These are phyloP conservation scores for Catenaria anguillulae DNA, from an alignment of 371 early-diverging fungal species.

Conservation along the genomic window DNA sequence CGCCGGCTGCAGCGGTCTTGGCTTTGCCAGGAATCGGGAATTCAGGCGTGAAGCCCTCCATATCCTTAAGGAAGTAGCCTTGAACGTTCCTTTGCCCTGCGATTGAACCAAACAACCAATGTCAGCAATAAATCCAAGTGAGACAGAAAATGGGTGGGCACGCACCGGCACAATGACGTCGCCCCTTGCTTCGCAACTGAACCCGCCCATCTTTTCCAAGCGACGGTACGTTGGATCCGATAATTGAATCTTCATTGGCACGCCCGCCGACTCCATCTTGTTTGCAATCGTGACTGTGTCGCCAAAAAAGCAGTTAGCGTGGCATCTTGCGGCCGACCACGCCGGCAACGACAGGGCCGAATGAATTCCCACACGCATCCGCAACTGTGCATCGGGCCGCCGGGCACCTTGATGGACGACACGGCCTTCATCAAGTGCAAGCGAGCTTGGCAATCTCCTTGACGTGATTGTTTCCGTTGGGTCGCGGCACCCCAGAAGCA, in stretches of 20 bases:
- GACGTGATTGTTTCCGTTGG: slow-evolving; percentile 18
- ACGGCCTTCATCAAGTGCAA: slow-evolving; percentile 5
- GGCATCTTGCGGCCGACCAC: slow-evolving; percentile 31
- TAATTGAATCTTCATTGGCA: slow-evolving; percentile 19
- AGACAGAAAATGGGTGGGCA: too few species aligned
- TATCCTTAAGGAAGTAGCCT: too few species aligned
- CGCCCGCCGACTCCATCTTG: slow-evolving; percentile 15
- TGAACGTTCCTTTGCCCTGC: too few species aligned
- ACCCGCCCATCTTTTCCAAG: slow-evolving; percentile 17
- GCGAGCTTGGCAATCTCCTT: slow-evolving; percentile 18
- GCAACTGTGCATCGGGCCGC: slow-evolving; percentile 15
- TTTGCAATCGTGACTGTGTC: slow-evolving; percentile 11
- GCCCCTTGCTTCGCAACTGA: slow-evolving; percentile 9
- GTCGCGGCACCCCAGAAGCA: slow-evolving; percentile 17
- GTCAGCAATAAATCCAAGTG: too few species aligned
- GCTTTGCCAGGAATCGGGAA: too few species aligned
- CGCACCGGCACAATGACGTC: not conserved
- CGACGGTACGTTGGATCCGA: slow-evolving; percentile 16
- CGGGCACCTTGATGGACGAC: slow-evolving; percentile 5
- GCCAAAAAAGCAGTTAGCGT: slow-evolving; percentile 14
- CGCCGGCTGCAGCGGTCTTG: too few species aligned
- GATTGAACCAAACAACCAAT: too few species aligned
- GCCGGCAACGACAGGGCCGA: slow-evolving; percentile 23
- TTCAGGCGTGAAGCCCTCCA: too few species aligned
- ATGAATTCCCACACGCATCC: slow-evolving; percentile 19